Percentiles rank a stretch among this genome's conserved stretches.
phyloP scores from a whole-genome alignment of 2,329 filamentous ascomycete genomes.

The Colletotrichum destructivum region DNA sequence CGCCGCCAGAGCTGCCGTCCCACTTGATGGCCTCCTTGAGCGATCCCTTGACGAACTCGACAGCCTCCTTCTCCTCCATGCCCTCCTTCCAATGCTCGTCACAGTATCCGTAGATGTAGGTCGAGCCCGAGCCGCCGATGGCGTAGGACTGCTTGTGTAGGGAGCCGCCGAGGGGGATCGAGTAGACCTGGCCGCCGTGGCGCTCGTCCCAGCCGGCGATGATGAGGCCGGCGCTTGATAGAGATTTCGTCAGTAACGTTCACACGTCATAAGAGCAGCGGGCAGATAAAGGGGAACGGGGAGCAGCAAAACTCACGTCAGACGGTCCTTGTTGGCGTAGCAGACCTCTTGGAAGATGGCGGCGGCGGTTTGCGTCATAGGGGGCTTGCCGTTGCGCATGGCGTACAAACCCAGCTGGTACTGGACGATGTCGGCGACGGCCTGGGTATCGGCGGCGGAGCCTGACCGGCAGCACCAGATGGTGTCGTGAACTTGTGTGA shows the following conservation, averaged over 20 bases:
- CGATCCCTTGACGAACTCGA: slow-evolving; percentile 92
- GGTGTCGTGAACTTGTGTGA: slow-evolving; percentile 97
- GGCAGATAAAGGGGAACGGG: too few relatives aligned
- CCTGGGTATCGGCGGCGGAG: slow-evolving; percentile 97
- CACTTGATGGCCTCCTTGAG: slow-evolving; percentile 97
- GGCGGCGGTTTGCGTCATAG: slow-evolving; percentile 94
- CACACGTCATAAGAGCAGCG: background rate
- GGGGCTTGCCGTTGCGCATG: slow-evolving; percentile 88
- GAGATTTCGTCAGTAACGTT: slow-evolving; percentile 5
- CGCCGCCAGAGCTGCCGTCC: slow-evolving; percentile 98
- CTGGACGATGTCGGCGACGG: slow-evolving; percentile 97
- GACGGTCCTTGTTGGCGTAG: slow-evolving; percentile 95
- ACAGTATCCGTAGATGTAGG: slow-evolving; percentile 99
- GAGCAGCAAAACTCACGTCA: slow-evolving; percentile 75
- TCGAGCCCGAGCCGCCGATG: slow-evolving; percentile 96
- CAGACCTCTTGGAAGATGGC: slow-evolving; percentile 98
- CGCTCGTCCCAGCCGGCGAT: slow-evolving; percentile 98
- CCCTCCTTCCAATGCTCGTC: slow-evolving; percentile 95
- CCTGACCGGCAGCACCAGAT: slow-evolving; percentile 99
- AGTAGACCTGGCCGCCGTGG: slow-evolving; percentile 97
- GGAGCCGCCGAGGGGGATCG: slow-evolving; percentile 94
- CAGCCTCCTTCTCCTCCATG: slow-evolving; percentile 93
- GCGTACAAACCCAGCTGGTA: slow-evolving; percentile 96
- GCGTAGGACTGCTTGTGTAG: slow-evolving; percentile 97
- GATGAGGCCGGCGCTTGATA: slow-evolving; percentile 88